phyloP scores from a whole-genome alignment of 2,329 filamentous ascomycete genomes.

The Aplosporella prunicola region DNA sequence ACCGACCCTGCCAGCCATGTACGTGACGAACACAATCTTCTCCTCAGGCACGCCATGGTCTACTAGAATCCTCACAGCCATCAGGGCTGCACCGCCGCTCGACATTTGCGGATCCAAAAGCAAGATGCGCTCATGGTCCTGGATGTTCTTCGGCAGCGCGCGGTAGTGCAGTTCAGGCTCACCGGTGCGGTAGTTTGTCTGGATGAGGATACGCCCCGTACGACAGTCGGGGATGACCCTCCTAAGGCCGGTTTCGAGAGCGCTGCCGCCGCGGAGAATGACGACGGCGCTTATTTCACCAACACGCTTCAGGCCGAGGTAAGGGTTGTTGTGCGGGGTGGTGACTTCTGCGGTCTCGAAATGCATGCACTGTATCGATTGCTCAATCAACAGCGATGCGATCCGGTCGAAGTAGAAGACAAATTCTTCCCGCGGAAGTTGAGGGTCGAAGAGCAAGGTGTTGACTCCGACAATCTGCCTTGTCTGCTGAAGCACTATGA shows the following conservation, averaged over 20 bases:
- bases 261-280: conserved; percentile 78
- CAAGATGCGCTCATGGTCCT: conserved; percentile 68
- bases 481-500: conserved; percentile 65
- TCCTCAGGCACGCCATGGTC: conserved; percentile 84
- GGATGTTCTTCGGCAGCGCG: conserved; percentile 62
- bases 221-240: conserved; percentile 88
- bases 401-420: conserved; percentile 96
- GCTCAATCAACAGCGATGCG: conserved; percentile 73
- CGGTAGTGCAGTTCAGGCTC: conserved; percentile 91
- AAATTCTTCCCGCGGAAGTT: conserved; percentile 77
- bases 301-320: conserved; percentile 60
- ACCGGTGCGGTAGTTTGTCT: conserved; percentile 60
- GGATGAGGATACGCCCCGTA: conserved; percentile 81
- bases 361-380: conserved; percentile 40
- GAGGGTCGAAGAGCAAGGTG: conserved; percentile 75
- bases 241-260: conserved; percentile 78
- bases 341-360: conserved; percentile 56
- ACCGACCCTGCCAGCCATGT: conserved; percentile 76
- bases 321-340: conserved; percentile 61
- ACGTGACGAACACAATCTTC: conserved; percentile 85
- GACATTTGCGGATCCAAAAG: conserved; percentile 92
- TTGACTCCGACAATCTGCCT: conserved; percentile 80
- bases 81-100: conserved; percentile 73
- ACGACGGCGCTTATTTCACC: conserved; percentile 73
- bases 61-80: conserved; percentile 92